Evolutionary conservation across 441 rosid species (phyloP).

Genomic region (Lagerstroemia fauriei): DNA sequence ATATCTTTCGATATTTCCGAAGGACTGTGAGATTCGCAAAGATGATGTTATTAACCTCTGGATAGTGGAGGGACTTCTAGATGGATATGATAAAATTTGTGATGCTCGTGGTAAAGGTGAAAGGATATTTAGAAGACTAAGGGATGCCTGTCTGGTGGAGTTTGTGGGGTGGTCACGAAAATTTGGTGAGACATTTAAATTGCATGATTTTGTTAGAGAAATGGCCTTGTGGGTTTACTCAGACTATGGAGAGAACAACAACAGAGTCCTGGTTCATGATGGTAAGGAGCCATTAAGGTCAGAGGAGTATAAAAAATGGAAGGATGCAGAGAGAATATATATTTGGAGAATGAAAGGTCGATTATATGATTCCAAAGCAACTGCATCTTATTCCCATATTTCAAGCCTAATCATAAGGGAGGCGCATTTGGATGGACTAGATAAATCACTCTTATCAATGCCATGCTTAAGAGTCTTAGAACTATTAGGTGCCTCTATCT

Average conservation of each 20-base stretch:
- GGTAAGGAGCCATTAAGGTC: neutral
- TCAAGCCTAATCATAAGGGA: neutral
- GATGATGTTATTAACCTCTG: neutral
- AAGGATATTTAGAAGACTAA: slow-evolving; percentile 31
- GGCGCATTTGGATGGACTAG: neutral
- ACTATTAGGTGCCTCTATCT: neutral
- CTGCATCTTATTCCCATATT: neutral
- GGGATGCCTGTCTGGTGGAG: slow-evolving; percentile 32
- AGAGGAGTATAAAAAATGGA: neutral
- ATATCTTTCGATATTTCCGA: slow-evolving; percentile 34
- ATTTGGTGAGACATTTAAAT: neutral
- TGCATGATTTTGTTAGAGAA: slow-evolving; percentile 50
- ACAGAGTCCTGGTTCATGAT: slow-evolving; percentile 25
- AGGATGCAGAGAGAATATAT: neutral
- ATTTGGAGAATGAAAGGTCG: neutral
- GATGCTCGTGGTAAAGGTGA: slow-evolving; percentile 19
- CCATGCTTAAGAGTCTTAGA: neutral
- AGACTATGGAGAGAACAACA: slow-evolving; percentile 18
- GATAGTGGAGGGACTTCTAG: slow-evolving; percentile 11
- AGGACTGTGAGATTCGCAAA: neutral
- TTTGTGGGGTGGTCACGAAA: neutral
- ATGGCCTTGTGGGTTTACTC: slow-evolving; percentile 46
- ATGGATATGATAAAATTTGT: too few species aligned
- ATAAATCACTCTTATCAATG: neutral
- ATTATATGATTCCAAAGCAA: neutral